These are phyloP conservation scores for Carex parvula DNA, from an alignment of 176 grass and related monocot genomes.

Conservation along the genomic window DNA sequence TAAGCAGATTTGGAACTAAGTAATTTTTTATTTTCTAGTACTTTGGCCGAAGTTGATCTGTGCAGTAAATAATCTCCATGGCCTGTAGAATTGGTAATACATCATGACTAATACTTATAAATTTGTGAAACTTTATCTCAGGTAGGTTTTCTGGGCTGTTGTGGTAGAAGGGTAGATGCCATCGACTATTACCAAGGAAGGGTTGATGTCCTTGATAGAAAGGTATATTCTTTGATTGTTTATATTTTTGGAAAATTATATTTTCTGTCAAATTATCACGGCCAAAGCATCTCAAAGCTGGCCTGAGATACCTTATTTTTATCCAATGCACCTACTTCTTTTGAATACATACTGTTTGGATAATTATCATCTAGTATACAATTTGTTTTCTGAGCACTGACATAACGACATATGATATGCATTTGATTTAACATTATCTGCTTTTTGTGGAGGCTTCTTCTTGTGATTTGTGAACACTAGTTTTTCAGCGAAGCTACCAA, in stretches of 20 bases:
- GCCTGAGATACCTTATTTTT: not conserved
- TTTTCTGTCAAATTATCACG: not conserved
- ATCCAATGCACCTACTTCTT: not conserved
- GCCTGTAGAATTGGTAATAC: not conserved
- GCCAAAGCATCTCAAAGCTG: not conserved
- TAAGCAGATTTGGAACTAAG: not conserved
- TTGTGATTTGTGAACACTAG: not conserved
- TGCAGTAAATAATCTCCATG: not conserved
- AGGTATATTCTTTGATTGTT: constrained; percentile 25
- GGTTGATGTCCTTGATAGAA: constrained; percentile 35
- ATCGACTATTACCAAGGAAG: constrained; percentile 40
- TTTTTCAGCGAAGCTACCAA: not conserved
- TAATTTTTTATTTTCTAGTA: constrained; percentile 5
- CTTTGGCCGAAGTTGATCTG: not conserved
- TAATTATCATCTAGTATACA: not conserved
- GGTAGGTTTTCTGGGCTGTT: constrained; percentile 28
- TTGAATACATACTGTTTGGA: not conserved
- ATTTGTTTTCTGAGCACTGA: not conserved
- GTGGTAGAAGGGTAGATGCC: constrained; percentile 41
- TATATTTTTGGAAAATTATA: not conserved
- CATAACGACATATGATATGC: not conserved
- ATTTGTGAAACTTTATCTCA: not conserved
- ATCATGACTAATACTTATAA: not conserved
- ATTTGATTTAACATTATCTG: not conserved
- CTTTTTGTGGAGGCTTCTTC: not conserved